Base-by-base conservation (phyloP, 345 rosid species). In the Corymbia maculata region DNA sequence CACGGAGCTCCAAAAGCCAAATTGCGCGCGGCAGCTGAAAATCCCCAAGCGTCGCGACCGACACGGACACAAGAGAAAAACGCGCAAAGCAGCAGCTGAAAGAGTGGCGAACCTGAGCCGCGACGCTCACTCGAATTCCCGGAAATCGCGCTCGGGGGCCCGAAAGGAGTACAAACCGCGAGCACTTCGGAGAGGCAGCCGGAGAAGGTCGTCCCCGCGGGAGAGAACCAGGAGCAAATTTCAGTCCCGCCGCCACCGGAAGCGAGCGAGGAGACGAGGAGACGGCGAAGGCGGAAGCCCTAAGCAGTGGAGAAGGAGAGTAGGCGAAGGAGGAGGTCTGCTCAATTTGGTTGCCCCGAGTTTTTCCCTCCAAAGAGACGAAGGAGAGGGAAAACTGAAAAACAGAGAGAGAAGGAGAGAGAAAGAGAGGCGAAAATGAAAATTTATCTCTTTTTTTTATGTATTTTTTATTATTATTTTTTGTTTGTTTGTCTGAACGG, bases 281-380 rank as follows among this genome's bases (percentile, higher is more conserved):
- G 42, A 36, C 42, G 42, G 42, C 42, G 42, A 36, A 36, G 42
- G 26, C 26, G 82, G 47, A 75, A 75, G 82, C 82, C 82, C 82
- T 75, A 75, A 12, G 49, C 82, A 10, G 82, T 36, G 13, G 82
- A 36, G 82, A 44, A n/a, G 32, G 15, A 50, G 36, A 45, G 59
- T 2, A n/a, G 16, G 32, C n/a, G 53, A 32, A 17, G 8, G 86
- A 32, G 59, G 68, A 79, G 49, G 86, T 52, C 15, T 61, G 68
- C 36, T 86, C 3, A 24, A 11, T 88, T 88, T 59, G 50, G 87
- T 64, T 50, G 22, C 61, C 51, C 24, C 24, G 42, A 61, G 79
- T 51, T 88, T 88, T 88, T 88, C 87, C 89, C 89, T 57, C 89
- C 89, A 88, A 88, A 52, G 87, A 85, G 79, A 36, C 51, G 51